Conservation (phyloP, 139 green algal genomes). For the Yamagishiella unicocca region DNA sequence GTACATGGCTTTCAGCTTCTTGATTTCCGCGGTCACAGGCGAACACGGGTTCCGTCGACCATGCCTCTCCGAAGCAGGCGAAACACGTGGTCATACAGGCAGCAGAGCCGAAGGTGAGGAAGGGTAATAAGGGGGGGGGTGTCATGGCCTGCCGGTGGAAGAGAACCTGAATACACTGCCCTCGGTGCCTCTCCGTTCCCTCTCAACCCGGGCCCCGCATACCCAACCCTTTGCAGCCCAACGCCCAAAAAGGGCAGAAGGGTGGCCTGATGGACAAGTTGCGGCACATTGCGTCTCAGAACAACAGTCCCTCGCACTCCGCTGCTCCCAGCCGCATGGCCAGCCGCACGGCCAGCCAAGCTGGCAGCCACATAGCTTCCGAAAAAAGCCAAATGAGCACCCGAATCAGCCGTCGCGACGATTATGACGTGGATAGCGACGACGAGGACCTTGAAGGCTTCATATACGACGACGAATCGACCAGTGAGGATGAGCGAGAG, state of each 20-base stretch:
- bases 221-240: neutral
- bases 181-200: too few relatives aligned
- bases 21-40: neutral
- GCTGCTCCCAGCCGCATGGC: neutral
- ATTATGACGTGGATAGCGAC: slow-evolving; percentile 28
- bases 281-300: neutral
- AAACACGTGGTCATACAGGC: slow-evolving; percentile 19
- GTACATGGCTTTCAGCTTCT: neutral
- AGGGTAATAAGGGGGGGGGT: neutral
- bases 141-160: too few relatives aligned
- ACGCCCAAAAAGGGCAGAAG: neutral
- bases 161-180: too few relatives aligned
- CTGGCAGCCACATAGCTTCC: neutral
- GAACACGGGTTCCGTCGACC: neutral
- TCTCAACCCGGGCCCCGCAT: neutral
- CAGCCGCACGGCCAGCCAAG: neutral
- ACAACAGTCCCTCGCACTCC: neutral
- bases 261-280: slow-evolving; percentile 30
- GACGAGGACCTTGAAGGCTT: slow-evolving; percentile 45
- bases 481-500: slow-evolving; percentile 43
- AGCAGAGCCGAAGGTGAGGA: neutral
- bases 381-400: slow-evolving; percentile 14
- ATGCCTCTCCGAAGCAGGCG: neutral
- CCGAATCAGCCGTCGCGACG: neutral
- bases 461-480: slow-evolving; percentile 46